Evolutionary conservation across 768 basidiomycete species (phyloP).

Genomic region (Mycena polygramma): DNA sequence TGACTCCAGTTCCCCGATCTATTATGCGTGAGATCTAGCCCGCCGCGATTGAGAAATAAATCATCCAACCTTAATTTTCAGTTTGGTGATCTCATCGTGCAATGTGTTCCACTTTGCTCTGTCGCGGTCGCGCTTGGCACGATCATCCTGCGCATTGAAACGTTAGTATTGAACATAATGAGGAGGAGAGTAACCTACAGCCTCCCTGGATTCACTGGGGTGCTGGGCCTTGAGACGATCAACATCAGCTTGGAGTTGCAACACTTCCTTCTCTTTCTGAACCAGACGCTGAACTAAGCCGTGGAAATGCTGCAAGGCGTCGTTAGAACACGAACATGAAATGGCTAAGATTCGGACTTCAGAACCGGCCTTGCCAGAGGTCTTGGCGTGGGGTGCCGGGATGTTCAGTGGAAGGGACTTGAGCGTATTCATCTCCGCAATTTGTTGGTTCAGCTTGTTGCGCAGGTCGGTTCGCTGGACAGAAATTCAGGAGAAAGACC

Average conservation of each 20-base stretch:
- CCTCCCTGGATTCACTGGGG: conserved; percentile 63
- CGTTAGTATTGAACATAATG: background rate
- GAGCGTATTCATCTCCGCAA: conserved; percentile 75
- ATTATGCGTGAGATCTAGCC: conserved; percentile 48
- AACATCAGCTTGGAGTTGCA: conserved; percentile 79
- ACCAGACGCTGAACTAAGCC: conserved; percentile 85
- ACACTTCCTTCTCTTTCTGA: conserved; percentile 88
- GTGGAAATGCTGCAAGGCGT: conserved; percentile 64
- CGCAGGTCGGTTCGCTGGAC: conserved; percentile 64
- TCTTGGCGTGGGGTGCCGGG: conserved; percentile 53
- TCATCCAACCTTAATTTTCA: conserved; percentile 73
- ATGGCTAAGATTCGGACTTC: conserved; percentile 58
- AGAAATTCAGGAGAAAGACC: conserved; percentile 1
- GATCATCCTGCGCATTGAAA: conserved; percentile 60
- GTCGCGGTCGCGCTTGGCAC: conserved; percentile 80
- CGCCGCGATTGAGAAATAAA: background rate
- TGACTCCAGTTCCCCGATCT: conserved; percentile 73
- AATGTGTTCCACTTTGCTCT: conserved; percentile 78
- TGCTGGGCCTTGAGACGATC: conserved; percentile 64
- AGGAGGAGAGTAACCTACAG: conserved; percentile 55
- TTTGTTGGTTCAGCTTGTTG: conserved; percentile 69
- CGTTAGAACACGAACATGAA: conserved; percentile 12
- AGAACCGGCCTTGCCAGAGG: conserved; percentile 61
- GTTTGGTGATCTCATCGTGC: conserved; percentile 79
- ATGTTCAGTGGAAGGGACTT: conserved; percentile 62